These are phyloP conservation scores for Myotisia sp. DNA, from an alignment of 2,329 filamentous ascomycete species.

Conservation along the genomic window DNA sequence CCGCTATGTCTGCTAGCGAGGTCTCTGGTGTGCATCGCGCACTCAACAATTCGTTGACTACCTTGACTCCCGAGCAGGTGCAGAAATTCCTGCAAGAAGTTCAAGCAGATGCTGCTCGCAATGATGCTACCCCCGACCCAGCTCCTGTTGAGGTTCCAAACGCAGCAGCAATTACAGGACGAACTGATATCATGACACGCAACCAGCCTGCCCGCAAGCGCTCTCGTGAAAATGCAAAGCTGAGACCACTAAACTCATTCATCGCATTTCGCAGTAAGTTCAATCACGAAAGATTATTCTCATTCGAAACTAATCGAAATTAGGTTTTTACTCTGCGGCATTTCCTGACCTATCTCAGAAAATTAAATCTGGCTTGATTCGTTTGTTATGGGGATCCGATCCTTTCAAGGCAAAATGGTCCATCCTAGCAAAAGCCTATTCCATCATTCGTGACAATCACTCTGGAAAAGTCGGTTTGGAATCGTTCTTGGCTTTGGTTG, in stretches of 20 bases:
- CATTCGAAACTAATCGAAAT: not conserved
- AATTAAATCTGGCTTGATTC: constrained; percentile 38
- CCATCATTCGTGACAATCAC: constrained; percentile 38
- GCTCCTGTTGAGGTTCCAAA: not conserved
- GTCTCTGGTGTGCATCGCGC: constrained; percentile 15
- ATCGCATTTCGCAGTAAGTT: constrained; percentile 25
- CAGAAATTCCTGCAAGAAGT: constrained; percentile 13
- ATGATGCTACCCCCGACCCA: not conserved
- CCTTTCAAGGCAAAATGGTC: constrained; percentile 39
- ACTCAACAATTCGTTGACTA: constrained; percentile 17
- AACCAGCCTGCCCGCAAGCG: constrained; percentile 13
- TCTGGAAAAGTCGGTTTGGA: constrained; percentile 35
- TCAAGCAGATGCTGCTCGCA: constrained; percentile 6
- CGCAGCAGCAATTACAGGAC: not conserved
- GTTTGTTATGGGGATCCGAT: constrained; percentile 37
- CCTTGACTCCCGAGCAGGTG: constrained; percentile 16
- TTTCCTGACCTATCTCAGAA: constrained; percentile 39
- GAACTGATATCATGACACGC: constrained; percentile 6
- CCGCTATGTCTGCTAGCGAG: constrained; percentile 13
- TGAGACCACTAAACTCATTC: constrained; percentile 25
- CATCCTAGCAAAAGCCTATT: constrained; percentile 42
- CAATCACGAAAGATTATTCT: constrained; percentile 2
- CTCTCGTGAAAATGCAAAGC: constrained; percentile 13
- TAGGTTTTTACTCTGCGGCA: constrained; percentile 36
- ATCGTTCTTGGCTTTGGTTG: constrained; percentile 34